Percentiles rank a stretch among this genome's conserved stretches.
Conservation (phyloP, 805 yeast species). For the Torulaspora quercuum region DNA sequence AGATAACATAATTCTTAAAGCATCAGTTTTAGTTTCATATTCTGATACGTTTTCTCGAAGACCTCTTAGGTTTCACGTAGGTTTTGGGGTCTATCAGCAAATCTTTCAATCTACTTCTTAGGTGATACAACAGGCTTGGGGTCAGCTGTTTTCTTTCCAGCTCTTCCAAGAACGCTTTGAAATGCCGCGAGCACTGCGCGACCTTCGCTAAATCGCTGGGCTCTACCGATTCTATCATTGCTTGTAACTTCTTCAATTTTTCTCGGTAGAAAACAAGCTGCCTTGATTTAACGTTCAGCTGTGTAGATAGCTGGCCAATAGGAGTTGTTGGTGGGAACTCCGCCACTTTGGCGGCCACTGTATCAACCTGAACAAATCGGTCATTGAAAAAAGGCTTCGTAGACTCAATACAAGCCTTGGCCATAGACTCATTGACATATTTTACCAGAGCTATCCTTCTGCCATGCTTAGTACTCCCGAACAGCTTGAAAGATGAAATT, state of each 20-base stretch:
- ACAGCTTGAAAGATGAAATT: conserved; percentile 7
- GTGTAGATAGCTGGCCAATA: conserved; percentile 5
- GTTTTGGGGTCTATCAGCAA: conserved; percentile 5
- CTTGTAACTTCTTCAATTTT: conserved; percentile 3
- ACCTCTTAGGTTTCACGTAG: conserved; percentile 4
- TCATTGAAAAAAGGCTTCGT: conserved; percentile 15
- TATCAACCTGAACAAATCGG: conserved; percentile 15
- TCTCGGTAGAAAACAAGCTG: conserved; percentile 1
- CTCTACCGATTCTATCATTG: conserved; percentile 4
- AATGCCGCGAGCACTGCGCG: conserved; percentile 1
- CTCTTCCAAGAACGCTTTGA: conserved; percentile 5
- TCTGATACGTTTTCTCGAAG: not conserved
- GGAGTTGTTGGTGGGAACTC: conserved; percentile 2
- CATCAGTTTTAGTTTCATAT: not conserved
- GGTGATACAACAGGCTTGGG: conserved; percentile 6
- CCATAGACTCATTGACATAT: conserved; percentile 8
- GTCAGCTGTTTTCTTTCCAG: conserved; percentile 6
- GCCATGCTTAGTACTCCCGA: conserved; percentile 4
- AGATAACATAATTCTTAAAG: not conserved
- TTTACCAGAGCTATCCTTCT: conserved; percentile 10
- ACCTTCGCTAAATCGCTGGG: conserved; percentile 4
- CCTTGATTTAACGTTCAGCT: conserved; percentile 5
- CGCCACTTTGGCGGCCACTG: conserved; percentile 2
- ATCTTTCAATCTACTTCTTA: conserved; percentile 3
- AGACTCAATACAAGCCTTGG: conserved; percentile 14